Percentiles rank a stretch among this genome's conserved stretches.
Evolutionary conservation across 257 asterid genomes (phyloP).

Genomic region (Misopates orontium): DNA sequence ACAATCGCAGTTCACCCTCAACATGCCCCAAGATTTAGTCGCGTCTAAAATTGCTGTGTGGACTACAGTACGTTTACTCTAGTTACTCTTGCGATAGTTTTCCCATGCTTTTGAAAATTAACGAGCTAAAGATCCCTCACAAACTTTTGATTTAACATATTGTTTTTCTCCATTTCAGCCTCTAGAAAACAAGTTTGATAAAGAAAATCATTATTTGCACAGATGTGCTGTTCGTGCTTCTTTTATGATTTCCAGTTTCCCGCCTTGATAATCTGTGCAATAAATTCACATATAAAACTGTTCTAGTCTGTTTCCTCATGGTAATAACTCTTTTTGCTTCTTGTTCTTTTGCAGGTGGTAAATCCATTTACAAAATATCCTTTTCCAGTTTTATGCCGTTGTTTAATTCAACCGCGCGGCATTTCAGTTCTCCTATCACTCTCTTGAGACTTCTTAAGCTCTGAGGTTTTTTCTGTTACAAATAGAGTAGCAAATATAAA

Average conservation of each 20-base stretch:
- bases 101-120: background rate
- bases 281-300: background rate
- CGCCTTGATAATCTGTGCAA: no score
- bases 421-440: background rate
- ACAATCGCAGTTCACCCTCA: conserved; percentile 87
- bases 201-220: no score
- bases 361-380: conserved; percentile 98
- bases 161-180: no score
- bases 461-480: no score
- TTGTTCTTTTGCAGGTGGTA: conserved; percentile 65
- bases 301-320: background rate
- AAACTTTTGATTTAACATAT: no score
- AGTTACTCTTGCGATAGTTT: background rate
- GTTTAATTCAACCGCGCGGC: background rate
- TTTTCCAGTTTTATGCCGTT: conserved; percentile 28
- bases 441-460: no score
- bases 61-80: conserved; percentile 76
- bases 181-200: no score
- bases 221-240: no score
- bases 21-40: conserved; percentile 80
- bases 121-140: no score
- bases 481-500: no score
- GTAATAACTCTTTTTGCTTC: conserved; percentile 21
- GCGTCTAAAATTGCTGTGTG: conserved; percentile 91
- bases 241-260: no score